phyloP scores from a whole-genome alignment of 352 stramenopile genomes.

The Phytophthora europaea region DNA sequence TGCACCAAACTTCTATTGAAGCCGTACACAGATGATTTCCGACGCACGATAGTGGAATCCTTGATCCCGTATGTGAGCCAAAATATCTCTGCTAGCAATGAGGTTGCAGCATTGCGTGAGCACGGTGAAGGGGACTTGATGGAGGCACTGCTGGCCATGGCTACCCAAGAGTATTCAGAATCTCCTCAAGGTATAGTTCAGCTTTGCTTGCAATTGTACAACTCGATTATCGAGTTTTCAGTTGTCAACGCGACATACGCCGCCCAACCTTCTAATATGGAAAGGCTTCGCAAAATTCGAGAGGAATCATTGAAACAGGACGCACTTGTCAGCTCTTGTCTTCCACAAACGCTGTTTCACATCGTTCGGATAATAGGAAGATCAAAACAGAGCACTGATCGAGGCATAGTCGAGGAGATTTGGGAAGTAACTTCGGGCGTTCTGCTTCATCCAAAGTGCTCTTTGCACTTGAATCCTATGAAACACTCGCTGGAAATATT shows the following conservation, averaged over 20 bases:
- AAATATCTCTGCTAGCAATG: slow-evolving; percentile 18
- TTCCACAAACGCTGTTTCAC: slow-evolving; percentile 4
- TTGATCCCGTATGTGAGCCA: slow-evolving; percentile 13
- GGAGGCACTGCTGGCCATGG: slow-evolving; percentile 2
- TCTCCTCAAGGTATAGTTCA: not conserved
- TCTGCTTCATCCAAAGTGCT: slow-evolving; percentile 2
- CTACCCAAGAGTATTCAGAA: not conserved
- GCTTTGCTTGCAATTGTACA: slow-evolving; percentile 18
- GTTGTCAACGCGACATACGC: slow-evolving; percentile 19
- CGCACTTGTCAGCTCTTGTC: slow-evolving; percentile 4
- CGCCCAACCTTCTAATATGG: not conserved
- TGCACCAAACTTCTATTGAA: slow-evolving; percentile 21
- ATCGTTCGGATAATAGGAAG: slow-evolving; percentile 13
- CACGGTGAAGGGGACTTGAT: slow-evolving; percentile 24
- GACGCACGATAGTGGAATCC: slow-evolving; percentile 1
- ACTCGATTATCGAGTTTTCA: slow-evolving; percentile 27
- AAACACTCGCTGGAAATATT: slow-evolving; percentile 12
- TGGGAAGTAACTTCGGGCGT: slow-evolving; percentile 13
- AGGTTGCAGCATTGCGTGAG: slow-evolving; percentile 20
- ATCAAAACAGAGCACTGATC: not conserved
- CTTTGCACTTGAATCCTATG: not conserved
- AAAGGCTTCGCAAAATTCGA: slow-evolving; percentile 2
- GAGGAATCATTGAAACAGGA: not conserved
- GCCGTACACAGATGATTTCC: not conserved
- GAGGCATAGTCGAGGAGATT: not conserved